Base-by-base conservation (phyloP, 495 filamentous ascomycete species). In the Venustampulla echinocandica region DNA sequence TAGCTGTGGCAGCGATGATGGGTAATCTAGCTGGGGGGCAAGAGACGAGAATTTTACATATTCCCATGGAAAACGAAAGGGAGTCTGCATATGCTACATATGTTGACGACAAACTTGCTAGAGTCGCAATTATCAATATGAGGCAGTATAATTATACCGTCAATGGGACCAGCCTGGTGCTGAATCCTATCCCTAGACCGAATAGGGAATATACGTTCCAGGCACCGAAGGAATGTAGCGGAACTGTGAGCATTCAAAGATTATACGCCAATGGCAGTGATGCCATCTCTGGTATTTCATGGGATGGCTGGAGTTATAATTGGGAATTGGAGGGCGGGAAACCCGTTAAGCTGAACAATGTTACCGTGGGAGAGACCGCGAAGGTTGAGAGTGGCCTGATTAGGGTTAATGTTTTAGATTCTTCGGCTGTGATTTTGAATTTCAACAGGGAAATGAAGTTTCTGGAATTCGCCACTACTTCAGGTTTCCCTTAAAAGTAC, bases 231-330 rank as follows among this genome's bases (percentile, higher is more conserved):
- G 18, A 27, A 25, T 25, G 27, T 35, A 22, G 22, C 3, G 65
- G 61, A 17, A 50, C 50, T 0, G 66, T 81, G 36, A 62, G 70
- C 32, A 21, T 58, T 17, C 30, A 51, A 30, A 59, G 77, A 40
- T 52, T 84, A 30, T 55, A 63, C 42, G 80, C 81, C 4, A 81
- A 81, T 57, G 79, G 80, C 0, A 81, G 72, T 44, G 75, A 85
- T 62, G 76, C 79, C 7, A 70, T 80, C 17, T 72, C 71, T 3
- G 76, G 77, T 1, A 70, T 82, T 14, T 74, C 75, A 4, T 84
- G 68, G 63, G 75, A 82, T 57, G 79, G 79, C 0, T 73, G 61
- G 61, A 80, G 72, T 35, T 86, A 82, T 51, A 76, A 83, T 48
- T 77, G 74, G 41, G 77, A 82, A 59, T 53, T 81, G 43, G 63